Evolutionary conservation across 805 yeast genomes (phyloP), one percentile per base, ranked within the genome.

Genomic region (Millerozyma miso): DNA sequence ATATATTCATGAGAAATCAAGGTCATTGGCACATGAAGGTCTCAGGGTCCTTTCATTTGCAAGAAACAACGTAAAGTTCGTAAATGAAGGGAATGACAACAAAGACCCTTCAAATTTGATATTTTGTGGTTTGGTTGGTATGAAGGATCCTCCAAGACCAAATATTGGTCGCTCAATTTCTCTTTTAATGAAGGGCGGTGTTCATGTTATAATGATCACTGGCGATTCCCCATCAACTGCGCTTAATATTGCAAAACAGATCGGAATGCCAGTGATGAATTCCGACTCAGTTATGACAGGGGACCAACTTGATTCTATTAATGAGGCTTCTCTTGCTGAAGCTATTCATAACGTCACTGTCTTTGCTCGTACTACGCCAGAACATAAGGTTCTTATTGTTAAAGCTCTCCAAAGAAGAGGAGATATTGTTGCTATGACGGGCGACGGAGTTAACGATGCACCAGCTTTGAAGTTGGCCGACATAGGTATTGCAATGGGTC

Each of bases 71-170:
- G 41, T 54, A 51, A 48, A 70, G 59, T 14, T 65, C 66, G 46
- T 52, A 4, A 53, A 54, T 38, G 66, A 61, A 7, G 54, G 58
- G 33, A 57, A 55, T 3, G 59, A 58, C 19, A 67, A 61, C 3
- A 60, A 54, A 10, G 74, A 69, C 46, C 85, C 90, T 12, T 53
- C 71, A 0, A 83, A 79, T 19, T 71, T 93, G 51, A 71, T 79
- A 2, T 91, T 91, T 57, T 76, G 86, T 50, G 99, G 99, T 10
- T 66, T 93, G 36, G 74, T 88, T 49, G 98, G 97, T 43, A 89
- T 93, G 96, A 88, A 88, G 55, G 99, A 93, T 65, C 99, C 99
- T 7, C 99, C 99, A 44, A 80, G 99, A 56, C 85, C 90, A 7
- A 81, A 84, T 48, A 98, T 93, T 3, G 76, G 79, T 38, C 69